A percentile compares a stretch with the other conserved stretches of the same genome.
Evolutionary conservation across 805 yeast genomes (phyloP).

Genomic region (Saccharomycopsis microspora): DNA sequence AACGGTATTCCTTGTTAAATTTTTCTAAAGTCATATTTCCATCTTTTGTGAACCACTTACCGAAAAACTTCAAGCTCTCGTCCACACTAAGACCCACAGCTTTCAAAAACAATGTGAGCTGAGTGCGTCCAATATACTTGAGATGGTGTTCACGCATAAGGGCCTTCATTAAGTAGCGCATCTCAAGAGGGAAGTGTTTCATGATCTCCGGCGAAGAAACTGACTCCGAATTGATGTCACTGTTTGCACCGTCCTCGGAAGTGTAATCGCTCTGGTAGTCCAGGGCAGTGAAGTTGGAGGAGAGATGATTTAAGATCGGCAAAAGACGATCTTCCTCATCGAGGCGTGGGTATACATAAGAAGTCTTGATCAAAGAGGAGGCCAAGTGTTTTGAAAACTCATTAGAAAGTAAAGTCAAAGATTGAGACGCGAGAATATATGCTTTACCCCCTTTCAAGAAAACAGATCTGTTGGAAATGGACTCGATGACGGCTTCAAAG

Average conservation of each 20-base stretch:
- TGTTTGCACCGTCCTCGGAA: conserved; percentile 20
- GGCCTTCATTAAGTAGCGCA: conserved; percentile 52
- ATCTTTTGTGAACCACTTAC: conserved; percentile 51
- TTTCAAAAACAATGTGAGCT: conserved; percentile 72
- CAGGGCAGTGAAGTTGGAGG: conserved; percentile 55
- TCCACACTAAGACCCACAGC: conserved; percentile 83
- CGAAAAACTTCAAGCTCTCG: conserved; percentile 84
- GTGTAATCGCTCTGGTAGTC: conserved; percentile 27
- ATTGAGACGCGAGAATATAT: conserved; percentile 56
- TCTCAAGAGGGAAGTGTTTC: conserved; percentile 77
- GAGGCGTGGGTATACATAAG: conserved; percentile 67
- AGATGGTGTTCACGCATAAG: conserved; percentile 56
- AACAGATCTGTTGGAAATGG: conserved; percentile 64
- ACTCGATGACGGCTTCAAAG: conserved; percentile 72
- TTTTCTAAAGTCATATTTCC: conserved; percentile 51
- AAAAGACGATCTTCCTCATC: conserved; percentile 87
- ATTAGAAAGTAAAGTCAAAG: conserved; percentile 51
- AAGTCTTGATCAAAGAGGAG: conserved; percentile 48
- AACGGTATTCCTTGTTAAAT: conserved; percentile 80
- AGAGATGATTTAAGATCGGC: conserved; percentile 72
- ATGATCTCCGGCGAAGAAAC: conserved; percentile 43
- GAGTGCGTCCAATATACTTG: conserved; percentile 76
- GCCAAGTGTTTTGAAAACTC: conserved; percentile 52
- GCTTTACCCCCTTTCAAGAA: conserved; percentile 61
- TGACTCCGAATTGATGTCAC: conserved; percentile 49